These are phyloP conservation scores for Colletotrichum navitas DNA, from an alignment of 2,329 filamentous ascomycete genomes.

Conservation along the genomic window DNA sequence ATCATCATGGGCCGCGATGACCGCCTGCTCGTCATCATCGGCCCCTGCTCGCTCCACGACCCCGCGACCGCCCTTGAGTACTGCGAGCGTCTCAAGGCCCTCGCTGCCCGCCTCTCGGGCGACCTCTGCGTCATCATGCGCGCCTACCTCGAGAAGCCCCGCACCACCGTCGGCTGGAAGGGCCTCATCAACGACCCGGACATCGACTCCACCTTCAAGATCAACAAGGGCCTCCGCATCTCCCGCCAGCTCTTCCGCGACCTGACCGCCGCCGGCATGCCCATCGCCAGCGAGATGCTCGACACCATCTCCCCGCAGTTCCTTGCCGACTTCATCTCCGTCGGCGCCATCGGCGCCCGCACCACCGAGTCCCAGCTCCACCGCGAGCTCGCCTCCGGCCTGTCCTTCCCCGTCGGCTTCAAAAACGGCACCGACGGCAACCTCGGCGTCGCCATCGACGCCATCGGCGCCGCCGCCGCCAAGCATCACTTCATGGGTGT, in stretches of 20 bases:
- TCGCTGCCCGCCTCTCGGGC: conserved; percentile 82
- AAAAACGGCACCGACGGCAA: conserved; percentile 99
- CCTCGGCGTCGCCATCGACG: conserved; percentile 91
- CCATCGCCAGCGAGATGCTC: conserved; percentile 97
- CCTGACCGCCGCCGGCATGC: conserved; percentile 87
- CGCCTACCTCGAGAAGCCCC: conserved; percentile 98
- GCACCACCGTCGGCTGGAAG: conserved; percentile 99
- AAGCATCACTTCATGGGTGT: conserved; percentile 98
- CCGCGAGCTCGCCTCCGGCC: conserved; percentile 92
- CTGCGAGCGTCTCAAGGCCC: conserved; percentile 79
- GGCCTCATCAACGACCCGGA: conserved; percentile 99
- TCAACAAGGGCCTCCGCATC: conserved; percentile 96
- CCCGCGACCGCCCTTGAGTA: conserved; percentile 90
- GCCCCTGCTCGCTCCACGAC: conserved; percentile 98
- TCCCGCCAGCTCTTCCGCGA: conserved; percentile 95
- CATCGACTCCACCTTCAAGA: conserved; percentile 96
- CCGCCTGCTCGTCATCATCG: conserved; percentile 92
- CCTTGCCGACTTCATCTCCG: conserved; percentile 93
- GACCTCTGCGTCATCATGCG: conserved; percentile 97
- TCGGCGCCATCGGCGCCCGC: conserved; percentile 94
- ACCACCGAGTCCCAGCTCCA: conserved; percentile 98
- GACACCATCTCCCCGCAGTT: conserved; percentile 99
- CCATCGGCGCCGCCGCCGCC: conserved; percentile 87
- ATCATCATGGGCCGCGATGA: conserved; percentile 86
- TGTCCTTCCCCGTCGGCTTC: conserved; percentile 98